phyloP scores from a whole-genome alignment of 495 filamentous ascomycete species.

The Trichoderma reesei region DNA sequence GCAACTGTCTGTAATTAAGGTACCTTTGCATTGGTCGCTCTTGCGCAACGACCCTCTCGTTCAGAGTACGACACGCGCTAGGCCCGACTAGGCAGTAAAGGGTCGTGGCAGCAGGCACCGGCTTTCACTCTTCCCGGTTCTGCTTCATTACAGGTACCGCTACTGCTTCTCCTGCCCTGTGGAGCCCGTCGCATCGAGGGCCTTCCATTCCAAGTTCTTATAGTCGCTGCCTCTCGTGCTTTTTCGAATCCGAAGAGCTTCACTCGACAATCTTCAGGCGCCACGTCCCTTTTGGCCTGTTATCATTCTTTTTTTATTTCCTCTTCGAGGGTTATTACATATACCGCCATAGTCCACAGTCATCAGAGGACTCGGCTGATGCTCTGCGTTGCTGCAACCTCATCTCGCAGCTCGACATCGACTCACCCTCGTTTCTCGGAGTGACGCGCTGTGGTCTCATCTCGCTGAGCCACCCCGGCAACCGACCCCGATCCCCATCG shows the following conservation, averaged over 20 bases:
- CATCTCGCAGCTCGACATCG: not conserved
- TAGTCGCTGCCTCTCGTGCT: not conserved
- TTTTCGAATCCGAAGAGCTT: not conserved
- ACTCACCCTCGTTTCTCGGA: not conserved
- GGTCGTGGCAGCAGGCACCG: not conserved
- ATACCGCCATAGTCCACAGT: too few relatives aligned
- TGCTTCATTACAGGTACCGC: slow-evolving; percentile 4
- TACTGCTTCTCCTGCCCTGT: not conserved
- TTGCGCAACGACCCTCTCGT: too few relatives aligned
- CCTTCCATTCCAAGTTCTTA: too few relatives aligned
- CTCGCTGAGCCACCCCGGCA: not conserved
- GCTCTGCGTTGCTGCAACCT: not conserved
- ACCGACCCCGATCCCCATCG: not conserved
- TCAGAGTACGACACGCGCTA: too few relatives aligned
- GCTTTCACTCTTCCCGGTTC: slow-evolving; percentile 4
- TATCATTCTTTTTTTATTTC: not conserved
- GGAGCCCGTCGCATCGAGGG: not conserved
- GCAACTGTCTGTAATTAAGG: too few relatives aligned
- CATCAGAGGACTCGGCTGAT: too few relatives aligned
- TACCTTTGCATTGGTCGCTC: too few relatives aligned
- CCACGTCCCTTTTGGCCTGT: not conserved
- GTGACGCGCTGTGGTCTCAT: not conserved
- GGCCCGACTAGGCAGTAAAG: too few relatives aligned
- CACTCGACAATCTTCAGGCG: not conserved
- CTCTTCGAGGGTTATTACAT: too few relatives aligned